Evolutionary conservation across 2,329 filamentous ascomycete species (phyloP).

Genomic region (Calycina marina): DNA sequence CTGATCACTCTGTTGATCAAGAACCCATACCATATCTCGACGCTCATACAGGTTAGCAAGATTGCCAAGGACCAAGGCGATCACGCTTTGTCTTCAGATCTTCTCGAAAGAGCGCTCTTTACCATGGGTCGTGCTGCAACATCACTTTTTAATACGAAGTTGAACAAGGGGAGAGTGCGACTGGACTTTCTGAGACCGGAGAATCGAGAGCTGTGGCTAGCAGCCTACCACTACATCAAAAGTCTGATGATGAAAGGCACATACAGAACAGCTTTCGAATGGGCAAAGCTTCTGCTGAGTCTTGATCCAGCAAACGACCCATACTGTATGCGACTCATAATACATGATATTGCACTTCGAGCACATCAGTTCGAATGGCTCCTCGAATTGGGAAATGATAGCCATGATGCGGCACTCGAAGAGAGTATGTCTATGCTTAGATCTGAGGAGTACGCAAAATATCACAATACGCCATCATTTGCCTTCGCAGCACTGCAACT

Average conservation of each 20-base stretch:
- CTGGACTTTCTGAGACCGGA: slow-evolving; percentile 70
- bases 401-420: not conserved
- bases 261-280: slow-evolving; percentile 84
- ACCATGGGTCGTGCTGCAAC: slow-evolving; percentile 81
- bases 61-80: slow-evolving; percentile 88
- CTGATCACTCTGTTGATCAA: slow-evolving; percentile 62
- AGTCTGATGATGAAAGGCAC: slow-evolving; percentile 84
- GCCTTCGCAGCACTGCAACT: slow-evolving; percentile 63
- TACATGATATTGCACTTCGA: slow-evolving; percentile 75
- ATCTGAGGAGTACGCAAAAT: slow-evolving; percentile 27
- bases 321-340: slow-evolving; percentile 65
- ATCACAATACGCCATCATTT: slow-evolving; percentile 62
- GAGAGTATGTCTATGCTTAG: not conserved
- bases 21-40: slow-evolving; percentile 83
- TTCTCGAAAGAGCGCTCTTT: slow-evolving; percentile 83
- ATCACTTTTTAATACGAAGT: slow-evolving; percentile 61
- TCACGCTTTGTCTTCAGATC: slow-evolving; percentile 68
- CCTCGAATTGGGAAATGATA: slow-evolving; percentile 45
- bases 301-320: slow-evolving; percentile 62
- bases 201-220: slow-evolving; percentile 86
- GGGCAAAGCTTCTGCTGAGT: slow-evolving; percentile 72
- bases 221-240: slow-evolving; percentile 75
- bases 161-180: slow-evolving; percentile 65
- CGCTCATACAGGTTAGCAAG: slow-evolving; percentile 83
- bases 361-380: slow-evolving; percentile 65